These are phyloP conservation scores for Cymbopogon flexuosus DNA, from an alignment of 202 grass and related monocot species.

Conservation along the genomic window DNA sequence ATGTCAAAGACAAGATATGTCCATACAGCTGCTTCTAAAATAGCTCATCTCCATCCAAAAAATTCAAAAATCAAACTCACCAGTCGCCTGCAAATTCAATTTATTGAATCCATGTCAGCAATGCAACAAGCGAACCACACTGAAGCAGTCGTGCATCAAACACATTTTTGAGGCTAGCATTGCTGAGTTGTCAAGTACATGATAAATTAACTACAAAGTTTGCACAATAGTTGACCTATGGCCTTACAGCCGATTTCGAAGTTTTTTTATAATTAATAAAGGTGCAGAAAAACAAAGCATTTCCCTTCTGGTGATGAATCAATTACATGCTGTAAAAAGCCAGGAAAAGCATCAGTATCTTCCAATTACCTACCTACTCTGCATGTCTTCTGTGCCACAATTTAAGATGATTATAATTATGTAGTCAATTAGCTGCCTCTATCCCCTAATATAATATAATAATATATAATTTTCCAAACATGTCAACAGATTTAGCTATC, in stretches of 20 bases:
- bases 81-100: slow-evolving; percentile 58
- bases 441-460: neutral
- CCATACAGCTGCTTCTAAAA: slow-evolving; percentile 47
- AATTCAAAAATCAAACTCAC: slow-evolving; percentile 96
- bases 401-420: neutral
- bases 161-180: neutral
- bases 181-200: neutral
- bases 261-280: neutral
- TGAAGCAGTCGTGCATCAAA: neutral
- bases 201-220: neutral
- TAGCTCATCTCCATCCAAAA: slow-evolving; percentile 38
- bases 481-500: neutral
- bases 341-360: neutral
- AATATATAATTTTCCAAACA: neutral
- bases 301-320: neutral
- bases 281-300: neutral
- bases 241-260: neutral
- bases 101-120: slow-evolving; percentile 19
- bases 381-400: neutral
- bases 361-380: neutral
- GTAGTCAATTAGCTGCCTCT: neutral
- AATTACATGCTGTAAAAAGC: neutral
- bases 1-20: slow-evolving; percentile 52
- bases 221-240: neutral
- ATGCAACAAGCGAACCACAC: neutral